Evolutionary conservation across 179 eudicot species (phyloP), one percentile per base, ranked within the genome.

Genomic region (Silene vulgaris): DNA sequence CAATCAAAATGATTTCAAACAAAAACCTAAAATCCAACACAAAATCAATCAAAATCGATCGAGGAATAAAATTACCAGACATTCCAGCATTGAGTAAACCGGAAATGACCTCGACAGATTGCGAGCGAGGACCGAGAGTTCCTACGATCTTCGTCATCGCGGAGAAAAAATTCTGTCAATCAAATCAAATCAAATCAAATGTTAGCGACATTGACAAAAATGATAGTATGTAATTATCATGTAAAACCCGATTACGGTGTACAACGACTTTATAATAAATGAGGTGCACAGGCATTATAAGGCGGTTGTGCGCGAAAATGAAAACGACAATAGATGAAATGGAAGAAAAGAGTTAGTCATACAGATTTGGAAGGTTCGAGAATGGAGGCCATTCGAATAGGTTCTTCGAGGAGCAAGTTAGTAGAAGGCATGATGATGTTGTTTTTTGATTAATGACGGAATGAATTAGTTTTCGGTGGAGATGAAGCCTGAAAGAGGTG

Each of bases 331-430:
- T n/a, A 7, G 16, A 43, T 23, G 37, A 32, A 32, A 4, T 4
- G 37, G 4, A 32, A 4, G 37, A 32, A 35, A 40, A 59, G n/a
- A n/a, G n/a, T n/a, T n/a, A 80, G 0, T 16, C 2, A 54, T 65
- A 91, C 97, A 52, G 94, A 67, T 86, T 85, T 91, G 16, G 98
- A 91, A 26, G 98, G 96, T 81, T 91, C 97, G 37, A 91, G 89
- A 20, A 91, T 88, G 48, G 98, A 89, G 16, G 90, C 95, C 98
- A 93, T 93, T 9, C 98, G 71, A 78, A 93, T 91, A 0, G 98
- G 98, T 84, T 93, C 98, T 74, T 93, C 97, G 60, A 93, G 97
- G 5, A 93, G 98, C 30, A 93, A 64, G 81, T 93, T 90, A 82
- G 83, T 89, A 3, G 93, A 84, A 75, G 90, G 95, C 98, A 93